These are phyloP conservation scores for Saitoella complicata DNA, from an alignment of 805 yeast species.

Conservation along the genomic window DNA sequence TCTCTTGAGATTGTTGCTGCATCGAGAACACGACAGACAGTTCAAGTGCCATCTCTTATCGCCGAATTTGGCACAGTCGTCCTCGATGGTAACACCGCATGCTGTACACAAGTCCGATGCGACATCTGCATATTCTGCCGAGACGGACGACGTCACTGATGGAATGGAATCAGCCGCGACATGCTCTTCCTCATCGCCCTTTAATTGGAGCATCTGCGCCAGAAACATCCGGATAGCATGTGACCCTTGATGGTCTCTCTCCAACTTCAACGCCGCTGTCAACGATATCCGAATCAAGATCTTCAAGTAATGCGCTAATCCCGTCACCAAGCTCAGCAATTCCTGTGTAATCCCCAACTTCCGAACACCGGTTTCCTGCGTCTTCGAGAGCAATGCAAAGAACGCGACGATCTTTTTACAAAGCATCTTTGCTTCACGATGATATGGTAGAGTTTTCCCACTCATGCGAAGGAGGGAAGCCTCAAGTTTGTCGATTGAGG, in stretches of 20 bases:
- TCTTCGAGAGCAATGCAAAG: slow-evolving; percentile 63
- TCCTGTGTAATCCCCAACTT: slow-evolving; percentile 19
- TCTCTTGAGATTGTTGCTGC: slow-evolving; percentile 29
- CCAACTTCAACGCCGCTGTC: slow-evolving; percentile 53
- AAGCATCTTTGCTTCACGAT: slow-evolving; percentile 58
- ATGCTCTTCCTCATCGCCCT: slow-evolving; percentile 9
- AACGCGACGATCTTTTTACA: slow-evolving; percentile 84
- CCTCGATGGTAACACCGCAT: slow-evolving; percentile 71
- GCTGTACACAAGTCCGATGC: slow-evolving; percentile 49
- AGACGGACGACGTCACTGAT: not conserved
- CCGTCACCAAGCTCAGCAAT: slow-evolving; percentile 66
- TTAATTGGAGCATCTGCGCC: slow-evolving; percentile 5
- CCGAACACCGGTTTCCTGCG: slow-evolving; percentile 17
- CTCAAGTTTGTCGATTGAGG: slow-evolving; percentile 42
- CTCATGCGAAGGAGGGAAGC: slow-evolving; percentile 3
- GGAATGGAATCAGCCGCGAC: slow-evolving; percentile 4
- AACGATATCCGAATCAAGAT: slow-evolving; percentile 68
- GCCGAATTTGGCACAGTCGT: slow-evolving; percentile 45
- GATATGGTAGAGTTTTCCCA: slow-evolving; percentile 15
- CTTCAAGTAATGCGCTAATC: slow-evolving; percentile 83
- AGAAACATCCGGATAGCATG: slow-evolving; percentile 50
- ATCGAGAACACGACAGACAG: slow-evolving; percentile 54
- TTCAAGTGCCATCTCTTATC: slow-evolving; percentile 66
- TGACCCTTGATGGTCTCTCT: slow-evolving; percentile 36
- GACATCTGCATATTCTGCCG: not conserved